Percentiles rank a stretch among this genome's conserved stretches.
Evolutionary conservation across 2,329 filamentous ascomycete species (phyloP).

Genomic region (Aplosporella prunicola): DNA sequence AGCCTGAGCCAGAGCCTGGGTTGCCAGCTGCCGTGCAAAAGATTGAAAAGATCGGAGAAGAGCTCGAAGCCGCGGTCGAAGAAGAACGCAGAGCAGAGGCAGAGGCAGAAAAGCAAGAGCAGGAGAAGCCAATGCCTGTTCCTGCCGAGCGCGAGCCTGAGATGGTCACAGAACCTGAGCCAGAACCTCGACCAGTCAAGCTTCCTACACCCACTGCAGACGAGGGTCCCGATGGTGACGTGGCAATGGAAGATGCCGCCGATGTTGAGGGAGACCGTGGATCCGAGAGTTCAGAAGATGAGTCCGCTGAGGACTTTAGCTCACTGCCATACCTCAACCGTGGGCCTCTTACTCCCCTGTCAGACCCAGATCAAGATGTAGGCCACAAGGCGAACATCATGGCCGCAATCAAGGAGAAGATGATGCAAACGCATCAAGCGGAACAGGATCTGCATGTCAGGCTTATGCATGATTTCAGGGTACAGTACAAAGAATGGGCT

Average conservation of each 20-base stretch:
- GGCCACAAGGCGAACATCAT: constrained; percentile 26
- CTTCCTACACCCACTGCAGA: constrained; percentile 28
- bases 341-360: constrained; percentile 33
- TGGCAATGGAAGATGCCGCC: constrained; percentile 7
- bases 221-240: constrained; percentile 21
- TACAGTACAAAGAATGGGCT: constrained; percentile 34
- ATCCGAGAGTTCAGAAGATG: constrained; percentile 10
- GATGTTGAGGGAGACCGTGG: constrained; percentile 2
- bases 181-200: constrained; percentile 9
- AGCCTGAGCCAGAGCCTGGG: constrained; percentile 7
- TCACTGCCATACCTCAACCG: constrained; percentile 38
- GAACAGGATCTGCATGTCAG: constrained; percentile 21
- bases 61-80: background rate
- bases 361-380: constrained; percentile 33
- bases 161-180: background rate
- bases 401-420: constrained; percentile 25
- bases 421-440: constrained; percentile 26
- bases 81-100: background rate
- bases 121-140: constrained; percentile 1
- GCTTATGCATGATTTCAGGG: constrained; percentile 25
- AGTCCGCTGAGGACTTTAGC: constrained; percentile 28
- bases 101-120: background rate
- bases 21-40: background rate
- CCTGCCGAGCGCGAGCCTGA: background rate
- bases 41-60: background rate